phyloP scores from a whole-genome alignment of 1,284 basidiomycete genomes.

The Stygiomarasmius scandens region DNA sequence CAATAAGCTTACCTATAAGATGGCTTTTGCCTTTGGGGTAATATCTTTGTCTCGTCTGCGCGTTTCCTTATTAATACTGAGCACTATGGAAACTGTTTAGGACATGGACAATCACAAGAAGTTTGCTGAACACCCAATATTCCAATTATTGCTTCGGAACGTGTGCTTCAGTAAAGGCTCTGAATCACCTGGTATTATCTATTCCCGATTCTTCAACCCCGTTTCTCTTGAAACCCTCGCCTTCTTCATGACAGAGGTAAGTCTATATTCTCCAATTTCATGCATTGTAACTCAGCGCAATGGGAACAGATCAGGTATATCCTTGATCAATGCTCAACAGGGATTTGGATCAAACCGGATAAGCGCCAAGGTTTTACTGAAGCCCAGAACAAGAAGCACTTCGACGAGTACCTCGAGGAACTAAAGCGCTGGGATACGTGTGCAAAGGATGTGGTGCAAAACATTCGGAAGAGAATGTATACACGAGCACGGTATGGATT shows the following conservation, averaged over 20 bases:
- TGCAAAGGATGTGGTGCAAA: neutral
- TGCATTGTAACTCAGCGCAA: too few species aligned
- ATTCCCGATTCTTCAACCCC: conserved; percentile 6
- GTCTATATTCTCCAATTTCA: neutral
- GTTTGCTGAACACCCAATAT: conserved; percentile 5
- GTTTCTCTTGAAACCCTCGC: conserved; percentile 1
- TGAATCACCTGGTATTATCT: conserved; percentile 1
- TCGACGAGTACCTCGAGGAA: neutral
- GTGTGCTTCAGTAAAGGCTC: conserved; percentile 7
- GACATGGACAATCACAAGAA: neutral
- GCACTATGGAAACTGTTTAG: too few species aligned
- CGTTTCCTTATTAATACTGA: neutral
- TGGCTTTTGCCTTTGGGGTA: conserved; percentile 1
- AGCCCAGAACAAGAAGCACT: neutral
- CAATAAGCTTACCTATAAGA: neutral
- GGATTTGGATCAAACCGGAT: neutral
- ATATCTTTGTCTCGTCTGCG: neutral
- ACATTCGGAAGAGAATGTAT: conserved; percentile 6
- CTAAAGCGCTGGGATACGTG: conserved; percentile 8
- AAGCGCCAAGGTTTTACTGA: neutral
- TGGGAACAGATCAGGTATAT: conserved; percentile 1
- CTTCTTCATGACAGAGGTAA: conserved; percentile 7
- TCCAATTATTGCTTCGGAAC: neutral
- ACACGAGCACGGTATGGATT: conserved; percentile 1
- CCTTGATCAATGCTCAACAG: conserved; percentile 6